Evolutionary conservation across 1,139 yeast species (phyloP).

Genomic region (Scheffersomyces segobiensis): DNA sequence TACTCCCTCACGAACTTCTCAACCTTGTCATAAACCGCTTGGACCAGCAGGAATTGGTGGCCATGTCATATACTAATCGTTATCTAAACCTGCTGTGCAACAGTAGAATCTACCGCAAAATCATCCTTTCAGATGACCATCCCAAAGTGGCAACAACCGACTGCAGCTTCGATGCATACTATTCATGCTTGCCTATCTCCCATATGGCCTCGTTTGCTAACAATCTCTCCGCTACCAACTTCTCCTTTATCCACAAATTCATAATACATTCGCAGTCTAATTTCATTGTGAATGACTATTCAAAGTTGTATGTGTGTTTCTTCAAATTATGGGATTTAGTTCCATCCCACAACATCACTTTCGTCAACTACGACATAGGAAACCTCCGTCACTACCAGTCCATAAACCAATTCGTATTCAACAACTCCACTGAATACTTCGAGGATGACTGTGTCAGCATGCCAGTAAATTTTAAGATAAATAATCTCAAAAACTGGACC

Average conservation of each 20-base stretch:
- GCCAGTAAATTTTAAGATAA: constrained; percentile 13
- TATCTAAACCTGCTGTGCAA: constrained; percentile 15
- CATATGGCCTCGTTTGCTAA: constrained; percentile 14
- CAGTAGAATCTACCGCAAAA: constrained; percentile 15
- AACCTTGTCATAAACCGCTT: constrained; percentile 11
- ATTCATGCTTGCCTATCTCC: constrained; percentile 3
- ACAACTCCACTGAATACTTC: constrained; percentile 14
- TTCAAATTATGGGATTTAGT: constrained; percentile 16
- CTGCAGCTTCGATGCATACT: constrained; percentile 1
- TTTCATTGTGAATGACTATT: constrained; percentile 17
- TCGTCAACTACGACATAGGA: constrained; percentile 22
- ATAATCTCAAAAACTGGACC: constrained; percentile 24
- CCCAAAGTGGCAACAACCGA: constrained; percentile 5
- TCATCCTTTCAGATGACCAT: constrained; percentile 17
- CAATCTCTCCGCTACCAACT: constrained; percentile 12
- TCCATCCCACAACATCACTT: constrained; percentile 14
- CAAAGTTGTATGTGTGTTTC: constrained; percentile 16
- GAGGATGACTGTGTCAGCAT: constrained; percentile 16
- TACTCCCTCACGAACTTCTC: constrained; percentile 13
- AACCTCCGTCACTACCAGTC: constrained; percentile 21
- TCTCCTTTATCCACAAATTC: constrained; percentile 14
- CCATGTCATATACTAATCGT: constrained; percentile 13
- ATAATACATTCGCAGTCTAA: constrained; percentile 22
- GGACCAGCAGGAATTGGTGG: constrained; percentile 14
- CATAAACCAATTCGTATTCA: constrained; percentile 16